Base-by-base conservation (phyloP, 352 stramenopile genomes). In the Globisporangium orthogonon region DNA sequence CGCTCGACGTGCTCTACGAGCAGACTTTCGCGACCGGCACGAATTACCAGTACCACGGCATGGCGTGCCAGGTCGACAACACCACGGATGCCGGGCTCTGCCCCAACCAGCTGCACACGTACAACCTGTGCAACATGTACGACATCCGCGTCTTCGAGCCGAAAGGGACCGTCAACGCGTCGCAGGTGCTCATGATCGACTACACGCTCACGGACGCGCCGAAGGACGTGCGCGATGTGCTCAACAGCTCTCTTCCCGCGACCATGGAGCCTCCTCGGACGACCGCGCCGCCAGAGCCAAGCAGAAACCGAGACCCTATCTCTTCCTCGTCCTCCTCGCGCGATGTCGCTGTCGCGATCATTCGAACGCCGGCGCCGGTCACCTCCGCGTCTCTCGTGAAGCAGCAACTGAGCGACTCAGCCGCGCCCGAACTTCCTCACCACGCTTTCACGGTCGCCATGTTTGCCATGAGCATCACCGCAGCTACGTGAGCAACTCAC, bases 1-100 rank as follows among this genome's bases (percentile, higher is more conserved):
- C 54, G 48, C 97, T 98, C 70, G 94, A 83, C 55, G 88, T 89
- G 1, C 67, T 97, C 52, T 76, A 97, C 71, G 61, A 70, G 31
- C 95, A 81, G 61, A 85, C 97, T 63, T 52, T 58, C 13, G 43
- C 43, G 6, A 18, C 35, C 17, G 57, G 50, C 11, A 31, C 23
- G 23, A 58, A 62, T 33, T 62, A 48, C 50, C 57, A 62, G 31
- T 62, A 58, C 43, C 44, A 53, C 57, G 41, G 41, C 10, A 37
- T 41, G 3, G 43, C 41, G 23, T 62, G 57, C n/a, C 33, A 43
- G 5, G 11, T 62, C 41, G n/a, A 39, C 14, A 51, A 35, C 35
- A 43, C 14, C 2, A 23, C 31, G 7, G 33, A 33, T 4, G 14
- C 57, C 4, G 57, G 50, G 0, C 17, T 47, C 7, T 62, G 57